Base-by-base conservation (phyloP, 2,329 filamentous ascomycete species). In the Arthrobotrys entomopaga region DNA sequence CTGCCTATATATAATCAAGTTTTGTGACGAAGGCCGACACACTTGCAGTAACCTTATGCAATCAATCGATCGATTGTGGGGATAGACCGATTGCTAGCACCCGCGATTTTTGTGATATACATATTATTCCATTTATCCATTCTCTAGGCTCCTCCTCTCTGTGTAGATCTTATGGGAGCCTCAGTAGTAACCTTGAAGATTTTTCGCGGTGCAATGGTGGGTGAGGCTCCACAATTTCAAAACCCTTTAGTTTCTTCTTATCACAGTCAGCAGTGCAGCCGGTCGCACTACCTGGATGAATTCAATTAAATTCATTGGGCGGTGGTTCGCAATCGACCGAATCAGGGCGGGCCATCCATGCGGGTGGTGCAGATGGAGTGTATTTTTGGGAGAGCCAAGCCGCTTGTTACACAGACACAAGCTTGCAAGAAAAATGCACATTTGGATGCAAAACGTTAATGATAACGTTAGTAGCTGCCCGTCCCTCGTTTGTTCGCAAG, bases 181-280 rank as follows among this genome's bases (percentile, higher is more conserved):
- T 66, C 63, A 66, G 43, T 4, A 3, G 15, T n/a, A 20, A 11
- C 16, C 2, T 13, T 11, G 3, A 38, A 5, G 15, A 53, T 26
- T 34, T 48, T n/a, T 48, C 3, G 38, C 26, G 13, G n/a, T 26
- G 20, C 5, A 34, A 20, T 24, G 54, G 5, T 29, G 20, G 34
- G 19, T 40, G 43, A 50, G 63, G 63, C 63, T 50, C 29, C 63
- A 65, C 42, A 58, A 26, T 64, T 57, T 58, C 42, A 20, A 46
- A 43, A 29, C 43, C 63, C 58, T 34, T 58, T n/a, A n/a, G 54
- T 53, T 54, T 10, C 10, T 10, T 34, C 10, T 34, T 34, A 34
- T 53, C 63, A 53, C 46, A 66, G 54, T 53, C 29, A 57, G 61
- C 52, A 58, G 42, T 34, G 29, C 29, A 34, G 29, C 7, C 10